Base-by-base conservation (phyloP, 1,139 yeast species). In the Sugiyamaella neomexicana region DNA sequence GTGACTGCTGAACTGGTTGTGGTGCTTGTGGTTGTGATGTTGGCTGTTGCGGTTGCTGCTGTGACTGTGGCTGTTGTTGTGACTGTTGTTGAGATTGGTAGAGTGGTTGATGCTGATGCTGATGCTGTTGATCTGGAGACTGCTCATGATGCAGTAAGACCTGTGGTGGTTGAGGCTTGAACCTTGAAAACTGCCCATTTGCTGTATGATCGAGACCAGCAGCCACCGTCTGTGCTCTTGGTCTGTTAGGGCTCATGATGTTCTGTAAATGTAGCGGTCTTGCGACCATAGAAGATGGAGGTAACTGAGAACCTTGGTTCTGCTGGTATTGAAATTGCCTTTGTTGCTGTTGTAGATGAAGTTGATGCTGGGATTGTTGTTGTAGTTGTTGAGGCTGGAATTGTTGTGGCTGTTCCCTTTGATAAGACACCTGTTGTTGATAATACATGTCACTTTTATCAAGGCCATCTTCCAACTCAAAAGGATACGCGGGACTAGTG, bases 401-500 rank as follows among this genome's bases (percentile, higher is more conserved):
- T n/a, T n/a, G n/a, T n/a, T n/a, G n/a, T n/a, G n/a, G n/a, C n/a
- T n/a, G n/a, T 20, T 29, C 25, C 27, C 27, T 16, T 20, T 43
- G 46, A 13, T 31, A 32, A 4, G 20, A 13, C 37, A 40, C 37
- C n/a, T n/a, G n/a, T 37, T 40, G 44, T 38, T 51, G 55, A n/a
- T 53, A 53, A 25, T 47, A 52, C 27, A 47, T 31, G 16, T 50
- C 60, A 45, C 34, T 57, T 38, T 41, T 45, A 10, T 43, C 53
- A 10, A 46, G 49, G 20, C 27, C 41, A 37, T 47, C 55, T 4
- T 54, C 55, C 15, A 34, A 31, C 13, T 47, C 55, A 20, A 61
- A 53, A 52, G 65, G 62, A 40, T 61, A 61, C 8, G 68, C 69
- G 38, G 65, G 58, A 44, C 65, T 63, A 53, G 66, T 69, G 52